These are phyloP conservation scores for Nakazawaea populi DNA, from an alignment of 805 yeast species.

Conservation along the genomic window DNA sequence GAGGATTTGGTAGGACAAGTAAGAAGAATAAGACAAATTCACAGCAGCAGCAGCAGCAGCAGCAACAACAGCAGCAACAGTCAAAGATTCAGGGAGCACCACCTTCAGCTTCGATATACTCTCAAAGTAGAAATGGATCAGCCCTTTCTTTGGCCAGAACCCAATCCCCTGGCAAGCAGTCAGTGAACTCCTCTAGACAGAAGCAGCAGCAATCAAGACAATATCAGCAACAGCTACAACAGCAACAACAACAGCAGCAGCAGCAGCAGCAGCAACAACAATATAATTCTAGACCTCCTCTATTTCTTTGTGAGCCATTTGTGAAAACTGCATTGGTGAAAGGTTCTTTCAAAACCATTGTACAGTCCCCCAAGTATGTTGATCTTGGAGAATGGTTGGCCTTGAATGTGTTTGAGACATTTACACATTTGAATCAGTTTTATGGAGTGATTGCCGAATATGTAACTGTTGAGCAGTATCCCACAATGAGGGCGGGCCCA, in stretches of 20 bases:
- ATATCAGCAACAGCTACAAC: constrained; percentile 14
- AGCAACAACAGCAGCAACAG: constrained; percentile 14
- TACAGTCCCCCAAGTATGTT: constrained; percentile 90
- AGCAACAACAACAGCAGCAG: constrained; percentile 13
- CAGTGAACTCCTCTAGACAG: constrained; percentile 26
- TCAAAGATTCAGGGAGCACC: constrained; percentile 14
- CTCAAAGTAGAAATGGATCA: constrained; percentile 36
- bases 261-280: constrained; percentile 23
- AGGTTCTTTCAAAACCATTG: constrained; percentile 94
- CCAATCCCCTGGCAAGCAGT: constrained; percentile 40
- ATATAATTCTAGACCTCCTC: constrained; percentile 30
- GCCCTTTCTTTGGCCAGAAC: constrained; percentile 41
- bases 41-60: constrained; percentile 12
- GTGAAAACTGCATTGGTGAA: constrained; percentile 92
- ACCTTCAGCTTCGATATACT: constrained; percentile 23
- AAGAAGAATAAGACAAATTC: constrained; percentile 22
- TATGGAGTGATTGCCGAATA: constrained; percentile 89
- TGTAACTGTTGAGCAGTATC: constrained; percentile 83
- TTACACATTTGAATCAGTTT: constrained; percentile 78
- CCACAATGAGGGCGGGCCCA: constrained; percentile 95
- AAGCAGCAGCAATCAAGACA: constrained; percentile 22
- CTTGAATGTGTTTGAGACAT: constrained; percentile 83
- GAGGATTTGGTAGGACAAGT: constrained; percentile 53
- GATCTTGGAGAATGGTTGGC: constrained; percentile 96
- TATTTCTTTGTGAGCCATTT: constrained; percentile 88